A percentile compares a stretch with the other conserved stretches of the same genome.
Evolutionary conservation across 2,329 filamentous ascomycete species (phyloP).

Genomic region (Trichoderma sp.): DNA sequence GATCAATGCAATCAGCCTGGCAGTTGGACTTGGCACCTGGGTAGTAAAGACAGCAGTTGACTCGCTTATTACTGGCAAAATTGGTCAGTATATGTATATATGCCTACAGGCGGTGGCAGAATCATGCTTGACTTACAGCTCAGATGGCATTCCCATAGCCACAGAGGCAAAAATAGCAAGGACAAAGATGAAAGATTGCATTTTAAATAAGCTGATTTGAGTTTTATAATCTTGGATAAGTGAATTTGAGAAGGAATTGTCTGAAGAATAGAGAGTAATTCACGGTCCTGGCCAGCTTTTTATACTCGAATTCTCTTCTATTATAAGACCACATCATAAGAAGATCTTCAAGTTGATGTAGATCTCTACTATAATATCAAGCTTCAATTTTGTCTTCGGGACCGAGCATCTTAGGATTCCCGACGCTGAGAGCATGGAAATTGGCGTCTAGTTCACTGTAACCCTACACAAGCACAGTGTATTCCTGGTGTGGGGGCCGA

Average conservation of each 20-base stretch:
- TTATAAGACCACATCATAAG: background rate
- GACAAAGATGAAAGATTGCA: background rate
- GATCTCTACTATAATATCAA: background rate
- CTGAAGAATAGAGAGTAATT: background rate
- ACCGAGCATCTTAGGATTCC: background rate
- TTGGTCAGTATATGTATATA: too few relatives aligned
- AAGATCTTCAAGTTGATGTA: background rate
- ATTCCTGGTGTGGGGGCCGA: background rate
- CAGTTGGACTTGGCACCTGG: background rate
- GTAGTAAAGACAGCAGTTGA: background rate
- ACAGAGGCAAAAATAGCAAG: background rate
- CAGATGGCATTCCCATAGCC: background rate
- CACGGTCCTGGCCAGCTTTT: background rate
- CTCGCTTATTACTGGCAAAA: background rate
- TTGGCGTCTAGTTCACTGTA: background rate
- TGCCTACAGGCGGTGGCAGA: background rate
- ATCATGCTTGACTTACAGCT: background rate
- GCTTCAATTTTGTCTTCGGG: background rate
- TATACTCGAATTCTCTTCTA: background rate
- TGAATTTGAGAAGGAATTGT: background rate
- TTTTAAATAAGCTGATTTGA: background rate
- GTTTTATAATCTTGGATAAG: background rate
- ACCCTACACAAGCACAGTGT: background rate
- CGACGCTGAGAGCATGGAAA: background rate
- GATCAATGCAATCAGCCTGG: background rate